These are phyloP conservation scores for Brassica incana DNA, from an alignment of 345 rosid species.

Conservation along the genomic window DNA sequence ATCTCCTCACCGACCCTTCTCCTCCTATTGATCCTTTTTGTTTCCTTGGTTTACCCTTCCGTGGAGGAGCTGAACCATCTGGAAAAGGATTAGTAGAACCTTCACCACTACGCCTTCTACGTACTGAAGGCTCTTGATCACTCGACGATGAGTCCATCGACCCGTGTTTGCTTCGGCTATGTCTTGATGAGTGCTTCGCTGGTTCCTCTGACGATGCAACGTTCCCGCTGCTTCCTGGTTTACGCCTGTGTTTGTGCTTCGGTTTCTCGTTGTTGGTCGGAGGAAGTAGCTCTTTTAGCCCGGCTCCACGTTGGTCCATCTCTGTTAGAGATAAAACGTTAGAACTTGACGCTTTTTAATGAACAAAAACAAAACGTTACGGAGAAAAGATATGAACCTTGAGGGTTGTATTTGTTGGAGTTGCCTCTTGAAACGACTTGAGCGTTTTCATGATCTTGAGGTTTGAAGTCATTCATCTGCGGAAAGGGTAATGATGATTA, in stretches of 20 bases:
- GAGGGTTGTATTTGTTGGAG: conserved; percentile 36
- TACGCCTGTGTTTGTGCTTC: conserved; percentile 33
- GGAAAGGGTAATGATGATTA: not conserved
- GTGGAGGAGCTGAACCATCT: conserved; percentile 39
- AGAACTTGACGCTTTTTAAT: not conserved
- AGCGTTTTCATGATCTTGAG: conserved; percentile 35
- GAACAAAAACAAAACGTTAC: not conserved
- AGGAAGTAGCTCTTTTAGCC: conserved; percentile 34
- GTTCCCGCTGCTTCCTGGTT: conserved; percentile 28
- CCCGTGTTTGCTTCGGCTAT: conserved; percentile 29
- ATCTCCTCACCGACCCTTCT: conserved; percentile 33
- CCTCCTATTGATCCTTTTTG: conserved; percentile 38
- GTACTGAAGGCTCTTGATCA: conserved; percentile 36
- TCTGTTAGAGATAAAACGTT: conserved; percentile 13
- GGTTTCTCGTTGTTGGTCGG: conserved; percentile 27
- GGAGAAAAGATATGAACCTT: conserved; percentile 11
- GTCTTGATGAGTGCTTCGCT: conserved; percentile 30
- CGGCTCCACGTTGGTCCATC: conserved; percentile 23
- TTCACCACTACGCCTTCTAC: conserved; percentile 35
- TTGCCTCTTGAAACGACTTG: conserved; percentile 39
- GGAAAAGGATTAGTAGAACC: not conserved
- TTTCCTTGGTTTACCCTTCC: conserved; percentile 36
- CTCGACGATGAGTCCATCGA: conserved; percentile 26
- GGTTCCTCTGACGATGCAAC: conserved; percentile 28
- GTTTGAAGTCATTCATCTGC: conserved; percentile 41